Evolutionary conservation across 148 eudicot genomes (phyloP), one percentile per base, ranked within the genome.

Genomic region (Dianthus caryophyllus): DNA sequence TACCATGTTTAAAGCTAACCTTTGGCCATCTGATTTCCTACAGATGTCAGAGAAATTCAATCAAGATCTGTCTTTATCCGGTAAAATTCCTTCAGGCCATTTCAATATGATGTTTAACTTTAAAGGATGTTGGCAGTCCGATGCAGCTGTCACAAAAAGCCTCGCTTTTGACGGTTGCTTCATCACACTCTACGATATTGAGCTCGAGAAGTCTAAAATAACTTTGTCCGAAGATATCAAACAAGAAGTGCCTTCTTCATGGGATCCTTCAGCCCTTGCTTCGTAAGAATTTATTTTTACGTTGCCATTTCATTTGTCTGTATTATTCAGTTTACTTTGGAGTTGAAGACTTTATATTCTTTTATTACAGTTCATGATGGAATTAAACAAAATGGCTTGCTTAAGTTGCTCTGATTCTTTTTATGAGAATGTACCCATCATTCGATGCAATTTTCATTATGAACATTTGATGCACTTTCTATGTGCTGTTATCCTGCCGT

Each of bases 41-140:
- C 85, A 94, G 99, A 94, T 94, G 99, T 83, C 97, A 44, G 97
- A 84, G 81, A 90, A 79, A 61, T 86, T 90, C 72, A 94, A 94
- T 71, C 97, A 88, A 64, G 97, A 86, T 4, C 61, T 82, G 7
- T 68, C 86, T 22, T 75, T 94, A 67, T 88, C 99, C 9, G 93
- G 99, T 66, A 94, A 94, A 82, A 90, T 94, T 71, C 99, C 99
- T 20, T 86, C 86, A 29, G 99, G 97, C 39, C 75, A 74, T 33
- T 90, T 94, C 79, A 90, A 94, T 53, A 15, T 69, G 5, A 88
- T 90, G 99, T 94, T 94, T 54, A 69, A 54, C 77, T 81, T 73
- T 80, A 86, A 81, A 52, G 88, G 88, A 17, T 75, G 89, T 81
- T 94, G 99, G 99, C 96, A 86, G 74, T 83, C 81, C 62, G 99